A percentile compares a stretch with the other conserved stretches of the same genome.
These are phyloP conservation scores for Coemansia sp. DNA, from an alignment of 192 early-diverging fungal species.

Conservation along the genomic window DNA sequence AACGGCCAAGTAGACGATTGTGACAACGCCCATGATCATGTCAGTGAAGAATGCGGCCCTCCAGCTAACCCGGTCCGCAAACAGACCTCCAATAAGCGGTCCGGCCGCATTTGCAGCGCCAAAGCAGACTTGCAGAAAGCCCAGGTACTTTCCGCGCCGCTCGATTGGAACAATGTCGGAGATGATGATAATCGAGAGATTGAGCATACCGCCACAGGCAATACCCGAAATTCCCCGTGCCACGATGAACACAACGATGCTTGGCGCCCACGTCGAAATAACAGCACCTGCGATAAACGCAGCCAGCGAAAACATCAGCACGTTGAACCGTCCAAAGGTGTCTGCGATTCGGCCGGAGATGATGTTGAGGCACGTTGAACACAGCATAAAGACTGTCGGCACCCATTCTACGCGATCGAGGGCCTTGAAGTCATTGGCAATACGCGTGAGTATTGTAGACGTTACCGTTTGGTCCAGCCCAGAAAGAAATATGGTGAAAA, in stretches of 20 bases:
- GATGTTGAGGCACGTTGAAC: slow-evolving; percentile 69
- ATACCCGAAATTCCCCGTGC: slow-evolving; percentile 72
- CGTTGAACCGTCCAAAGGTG: slow-evolving; percentile 61
- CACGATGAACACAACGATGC: slow-evolving; percentile 61
- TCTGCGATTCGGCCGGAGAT: slow-evolving; percentile 86
- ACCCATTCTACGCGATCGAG: slow-evolving; percentile 81
- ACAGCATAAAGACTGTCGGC: slow-evolving; percentile 74
- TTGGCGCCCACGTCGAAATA: slow-evolving; percentile 39
- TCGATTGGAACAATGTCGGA: slow-evolving; percentile 71
- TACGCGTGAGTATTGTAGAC: slow-evolving; percentile 74
- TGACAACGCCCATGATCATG: slow-evolving; percentile 66
- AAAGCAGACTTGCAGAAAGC: slow-evolving; percentile 57
- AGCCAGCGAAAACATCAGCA: slow-evolving; percentile 43
- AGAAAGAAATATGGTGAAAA: slow-evolving; percentile 72
- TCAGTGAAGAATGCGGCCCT: slow-evolving; percentile 80
- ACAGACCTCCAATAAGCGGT: slow-evolving; percentile 60
- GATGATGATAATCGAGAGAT: slow-evolving; percentile 71
- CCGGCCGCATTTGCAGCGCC: slow-evolving; percentile 60
- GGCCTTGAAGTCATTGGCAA: slow-evolving; percentile 73
- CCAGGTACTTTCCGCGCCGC: slow-evolving; percentile 74
- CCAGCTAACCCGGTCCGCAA: slow-evolving; percentile 57
- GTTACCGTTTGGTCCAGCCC: slow-evolving; percentile 87
- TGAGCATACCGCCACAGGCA: slow-evolving; percentile 66
- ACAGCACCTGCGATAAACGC: slow-evolving; percentile 51
- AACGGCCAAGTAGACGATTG: slow-evolving; percentile 54